phyloP scores from a whole-genome alignment of 2,329 filamentous ascomycete genomes.

The Fusarium domesticum region DNA sequence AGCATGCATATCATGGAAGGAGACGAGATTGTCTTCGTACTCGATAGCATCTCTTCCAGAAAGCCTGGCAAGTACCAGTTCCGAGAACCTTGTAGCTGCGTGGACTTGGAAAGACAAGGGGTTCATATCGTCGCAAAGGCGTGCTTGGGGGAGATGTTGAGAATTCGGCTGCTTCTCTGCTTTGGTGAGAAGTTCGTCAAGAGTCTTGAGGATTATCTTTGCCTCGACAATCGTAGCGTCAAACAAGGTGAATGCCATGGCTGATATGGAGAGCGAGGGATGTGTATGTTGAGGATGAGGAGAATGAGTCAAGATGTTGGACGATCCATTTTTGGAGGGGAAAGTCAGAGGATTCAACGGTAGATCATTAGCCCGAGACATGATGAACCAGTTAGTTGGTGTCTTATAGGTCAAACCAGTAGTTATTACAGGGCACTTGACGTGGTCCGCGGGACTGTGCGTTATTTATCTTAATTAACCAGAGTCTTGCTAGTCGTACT shows the following conservation, averaged over 20 bases:
- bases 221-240: conserved; percentile 32
- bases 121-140: conserved; percentile 39
- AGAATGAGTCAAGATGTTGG: too few relatives aligned
- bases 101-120: conserved; percentile 36
- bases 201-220: conserved; percentile 23
- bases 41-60: conserved; percentile 26
- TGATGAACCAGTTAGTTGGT: too few relatives aligned
- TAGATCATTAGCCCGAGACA: too few relatives aligned
- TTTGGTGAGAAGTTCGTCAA: conserved; percentile 30
- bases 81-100: conserved; percentile 26
- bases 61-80: conserved; percentile 29
- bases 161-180: conserved; percentile 31
- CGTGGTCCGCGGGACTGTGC: too few relatives aligned
- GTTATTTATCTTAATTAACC: too few relatives aligned
- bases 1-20: conserved; percentile 32
- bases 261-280: too few relatives aligned
- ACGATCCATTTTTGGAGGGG: too few relatives aligned
- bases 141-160: conserved; percentile 28
- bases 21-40: conserved; percentile 27
- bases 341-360: too few relatives aligned
- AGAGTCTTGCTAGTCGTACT: too few relatives aligned
- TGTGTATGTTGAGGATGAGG: too few relatives aligned
- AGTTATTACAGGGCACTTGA: too few relatives aligned
- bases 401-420: too few relatives aligned
- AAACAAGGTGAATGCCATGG: conserved; percentile 33